These are phyloP conservation scores for Coemansia sp. DNA, from an alignment of 192 early-diverging fungal genomes.

Conservation along the genomic window DNA sequence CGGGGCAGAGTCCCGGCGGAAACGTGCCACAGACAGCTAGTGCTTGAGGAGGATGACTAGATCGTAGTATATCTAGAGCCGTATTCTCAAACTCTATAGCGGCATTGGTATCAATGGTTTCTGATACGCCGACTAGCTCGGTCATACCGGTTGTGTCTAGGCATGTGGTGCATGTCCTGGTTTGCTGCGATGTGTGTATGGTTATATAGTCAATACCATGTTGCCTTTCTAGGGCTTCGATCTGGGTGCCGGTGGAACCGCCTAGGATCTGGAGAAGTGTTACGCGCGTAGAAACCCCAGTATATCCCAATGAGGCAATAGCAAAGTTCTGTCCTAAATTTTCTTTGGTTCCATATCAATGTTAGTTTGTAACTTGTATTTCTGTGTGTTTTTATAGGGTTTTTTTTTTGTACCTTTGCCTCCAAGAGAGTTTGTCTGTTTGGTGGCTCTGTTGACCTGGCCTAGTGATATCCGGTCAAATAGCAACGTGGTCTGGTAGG, in stretches of 20 bases:
- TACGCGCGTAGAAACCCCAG: constrained; percentile 14
- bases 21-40: constrained; percentile 43
- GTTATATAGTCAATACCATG: constrained; percentile 27
- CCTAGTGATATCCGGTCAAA: constrained; percentile 19
- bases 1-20: constrained; percentile 23
- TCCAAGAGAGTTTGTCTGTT: constrained; percentile 40
- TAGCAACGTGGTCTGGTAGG: constrained; percentile 33
- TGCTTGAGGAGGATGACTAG: constrained; percentile 7
- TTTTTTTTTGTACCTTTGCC: constrained; percentile 29
- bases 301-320: constrained; percentile 25
- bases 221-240: constrained; percentile 28
- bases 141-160: constrained; percentile 35
- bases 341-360: neutral
- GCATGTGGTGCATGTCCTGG: constrained; percentile 39
- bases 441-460: constrained; percentile 29
- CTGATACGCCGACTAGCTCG: constrained; percentile 38
- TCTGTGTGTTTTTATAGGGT: too few relatives aligned
- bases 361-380: neutral
- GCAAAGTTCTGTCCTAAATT: constrained; percentile 44
- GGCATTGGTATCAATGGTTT: constrained; percentile 3
- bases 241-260: constrained; percentile 28
- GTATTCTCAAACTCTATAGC: constrained; percentile 19
- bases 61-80: constrained; percentile 13
- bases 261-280: constrained; percentile 41
- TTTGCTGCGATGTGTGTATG: constrained; percentile 14